A percentile compares a stretch with the other conserved stretches of the same genome.
Evolutionary conservation across 1,284 basidiomycete species (phyloP).

Genomic region (Ustilago esculenta): DNA sequence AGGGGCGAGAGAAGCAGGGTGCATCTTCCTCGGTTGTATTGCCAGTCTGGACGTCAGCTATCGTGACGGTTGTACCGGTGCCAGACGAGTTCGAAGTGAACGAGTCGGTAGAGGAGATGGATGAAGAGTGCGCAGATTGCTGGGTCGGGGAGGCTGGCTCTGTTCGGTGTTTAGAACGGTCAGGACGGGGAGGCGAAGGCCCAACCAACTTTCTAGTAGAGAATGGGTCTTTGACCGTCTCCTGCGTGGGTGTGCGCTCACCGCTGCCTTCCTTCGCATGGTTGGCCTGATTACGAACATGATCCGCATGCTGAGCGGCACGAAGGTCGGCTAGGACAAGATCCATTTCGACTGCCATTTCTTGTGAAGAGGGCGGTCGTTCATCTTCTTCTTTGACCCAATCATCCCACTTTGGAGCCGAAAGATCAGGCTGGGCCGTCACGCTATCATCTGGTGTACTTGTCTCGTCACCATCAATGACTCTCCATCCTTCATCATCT

Average conservation of each 20-base stretch:
- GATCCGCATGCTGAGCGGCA: slow-evolving; percentile 15
- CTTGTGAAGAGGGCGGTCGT: no score
- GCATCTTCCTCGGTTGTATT: neutral
- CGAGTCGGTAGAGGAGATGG: slow-evolving; percentile 10
- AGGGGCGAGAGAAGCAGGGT: slow-evolving; percentile 9
- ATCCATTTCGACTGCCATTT: slow-evolving; percentile 17
- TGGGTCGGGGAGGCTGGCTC: neutral
- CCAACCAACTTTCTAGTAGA: neutral
- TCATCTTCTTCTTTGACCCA: slow-evolving; percentile 19
- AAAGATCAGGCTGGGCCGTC: slow-evolving; percentile 1
- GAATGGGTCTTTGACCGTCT: slow-evolving; percentile 5
- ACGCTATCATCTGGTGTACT: slow-evolving; percentile 6
- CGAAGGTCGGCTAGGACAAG: slow-evolving; percentile 10
- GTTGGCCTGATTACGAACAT: neutral
- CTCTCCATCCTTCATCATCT: slow-evolving; percentile 20
- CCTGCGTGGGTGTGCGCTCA: slow-evolving; percentile 10
- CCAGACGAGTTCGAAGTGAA: slow-evolving; percentile 4
- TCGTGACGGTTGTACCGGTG: neutral
- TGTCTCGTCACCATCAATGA: slow-evolving; percentile 3
- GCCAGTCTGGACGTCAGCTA: no score
- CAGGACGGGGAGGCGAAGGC: no score
- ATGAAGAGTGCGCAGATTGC: neutral
- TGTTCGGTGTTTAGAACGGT: neutral
- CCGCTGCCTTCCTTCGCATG: slow-evolving; percentile 6
- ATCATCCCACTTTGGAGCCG: slow-evolving; percentile 1